phyloP scores from a whole-genome alignment of 495 filamentous ascomycete genomes.

The Aspergillus diversus region DNA sequence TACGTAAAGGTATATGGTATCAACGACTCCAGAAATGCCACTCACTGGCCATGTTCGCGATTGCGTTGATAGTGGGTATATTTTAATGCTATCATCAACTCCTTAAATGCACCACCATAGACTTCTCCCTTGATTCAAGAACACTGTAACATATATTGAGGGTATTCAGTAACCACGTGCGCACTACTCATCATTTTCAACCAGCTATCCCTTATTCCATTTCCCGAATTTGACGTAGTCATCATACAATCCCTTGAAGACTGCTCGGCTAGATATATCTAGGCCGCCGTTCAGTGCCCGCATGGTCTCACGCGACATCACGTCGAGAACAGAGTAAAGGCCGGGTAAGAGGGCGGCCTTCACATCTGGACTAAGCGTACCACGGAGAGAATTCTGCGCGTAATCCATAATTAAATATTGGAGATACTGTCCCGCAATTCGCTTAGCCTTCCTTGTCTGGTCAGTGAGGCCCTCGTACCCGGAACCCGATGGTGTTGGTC shows the following conservation, averaged over 20 bases:
- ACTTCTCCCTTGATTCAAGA: background rate
- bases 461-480: slow-evolving; percentile 64
- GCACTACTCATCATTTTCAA: too few relatives aligned
- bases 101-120: too few relatives aligned
- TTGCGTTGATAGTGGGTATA: too few relatives aligned
- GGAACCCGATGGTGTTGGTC: slow-evolving; percentile 39
- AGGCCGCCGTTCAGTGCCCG: slow-evolving; percentile 69
- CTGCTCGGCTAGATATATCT: slow-evolving; percentile 66
- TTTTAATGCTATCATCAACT: too few relatives aligned
- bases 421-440: slow-evolving; percentile 75
- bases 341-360: slow-evolving; percentile 72
- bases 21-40: too few relatives aligned
- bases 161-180: too few relatives aligned
- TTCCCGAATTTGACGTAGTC: slow-evolving; percentile 71
- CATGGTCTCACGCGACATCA: slow-evolving; percentile 66
- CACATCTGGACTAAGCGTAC: slow-evolving; percentile 58
- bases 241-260: slow-evolving; percentile 73
- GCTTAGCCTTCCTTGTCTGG: slow-evolving; percentile 74
- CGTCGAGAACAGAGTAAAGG: slow-evolving; percentile 70
- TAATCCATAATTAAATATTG: slow-evolving; percentile 74
- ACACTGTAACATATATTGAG: background rate
- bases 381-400: slow-evolving; percentile 64
- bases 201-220: slow-evolving; percentile 60
- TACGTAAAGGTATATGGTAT: too few relatives aligned
- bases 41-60: too few relatives aligned